phyloP scores from a whole-genome alignment of 176 grass and related monocot genomes.

The Musa acuminata region DNA sequence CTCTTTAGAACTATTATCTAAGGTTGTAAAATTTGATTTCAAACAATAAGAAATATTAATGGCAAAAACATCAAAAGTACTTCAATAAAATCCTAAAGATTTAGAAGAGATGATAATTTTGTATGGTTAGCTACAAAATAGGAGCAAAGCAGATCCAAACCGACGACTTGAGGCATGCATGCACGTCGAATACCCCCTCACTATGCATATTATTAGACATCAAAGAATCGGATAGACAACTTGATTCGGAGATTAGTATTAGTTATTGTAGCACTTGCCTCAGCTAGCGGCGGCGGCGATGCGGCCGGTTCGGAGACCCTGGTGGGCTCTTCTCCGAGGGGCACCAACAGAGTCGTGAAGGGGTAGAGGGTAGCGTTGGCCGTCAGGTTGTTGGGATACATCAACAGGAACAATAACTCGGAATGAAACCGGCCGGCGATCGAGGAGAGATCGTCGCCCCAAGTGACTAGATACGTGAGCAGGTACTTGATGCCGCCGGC shows the following conservation, averaged over 20 bases:
- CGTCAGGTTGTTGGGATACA: conserved; percentile 39
- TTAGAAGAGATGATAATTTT: too few species aligned
- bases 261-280: not conserved
- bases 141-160: too few species aligned
- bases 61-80: too few species aligned
- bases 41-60: too few species aligned
- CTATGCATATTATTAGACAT: too few species aligned
- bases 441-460: conserved; percentile 21
- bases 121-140: too few species aligned
- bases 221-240: not conserved
- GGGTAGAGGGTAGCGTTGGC: conserved; percentile 31
- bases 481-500: conserved; percentile 35
- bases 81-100: too few species aligned
- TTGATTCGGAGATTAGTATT: not conserved
- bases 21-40: too few species aligned
- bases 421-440: conserved; percentile 45
- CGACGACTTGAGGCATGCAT: too few species aligned
- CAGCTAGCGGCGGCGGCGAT: not conserved
- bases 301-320: not conserved
- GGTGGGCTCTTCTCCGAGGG: conserved; percentile 39
- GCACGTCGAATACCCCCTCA: too few species aligned
- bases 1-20: too few species aligned
- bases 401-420: conserved; percentile 18
- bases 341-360: conserved; percentile 72
- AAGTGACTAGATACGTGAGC: conserved; percentile 44